These are phyloP conservation scores for Botrytis fragariae DNA, from an alignment of 2,329 filamentous ascomycete genomes.

Conservation along the genomic window DNA sequence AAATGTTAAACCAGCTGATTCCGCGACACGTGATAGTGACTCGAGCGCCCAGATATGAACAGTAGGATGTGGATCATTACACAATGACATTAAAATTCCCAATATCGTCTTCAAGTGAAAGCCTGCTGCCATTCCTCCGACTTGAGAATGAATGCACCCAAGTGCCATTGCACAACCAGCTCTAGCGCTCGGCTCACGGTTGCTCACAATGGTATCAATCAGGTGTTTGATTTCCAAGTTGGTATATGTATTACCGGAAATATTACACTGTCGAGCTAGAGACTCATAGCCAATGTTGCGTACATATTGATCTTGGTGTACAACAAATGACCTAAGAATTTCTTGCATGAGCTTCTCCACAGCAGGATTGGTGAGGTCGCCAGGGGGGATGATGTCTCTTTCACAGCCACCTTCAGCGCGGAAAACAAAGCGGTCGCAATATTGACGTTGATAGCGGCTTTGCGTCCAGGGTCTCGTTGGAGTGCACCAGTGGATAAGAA, in stretches of 20 bases:
- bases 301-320: constrained; percentile 81
- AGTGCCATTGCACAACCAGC: constrained; percentile 93
- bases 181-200: constrained; percentile 87
- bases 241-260: constrained; percentile 82
- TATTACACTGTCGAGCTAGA: constrained; percentile 73
- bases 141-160: constrained; percentile 89
- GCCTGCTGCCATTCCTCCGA: constrained; percentile 95
- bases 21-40: constrained; percentile 79
- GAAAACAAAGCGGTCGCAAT: constrained; percentile 77
- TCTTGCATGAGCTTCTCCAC: constrained; percentile 86
- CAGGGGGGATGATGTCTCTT: constrained; percentile 72
- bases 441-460: constrained; percentile 88
- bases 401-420: constrained; percentile 78
- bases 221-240: constrained; percentile 86
- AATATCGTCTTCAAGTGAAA: constrained; percentile 96
- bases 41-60: constrained; percentile 97
- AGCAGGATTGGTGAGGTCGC: constrained; percentile 69
- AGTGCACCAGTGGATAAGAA: constrained; percentile 79
- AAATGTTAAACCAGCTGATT: constrained; percentile 90
- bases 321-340: constrained; percentile 66
- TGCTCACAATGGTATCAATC: constrained; percentile 89
- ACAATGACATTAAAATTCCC: constrained; percentile 96
- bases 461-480: constrained; percentile 82
- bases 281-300: constrained; percentile 82
- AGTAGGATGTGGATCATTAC: constrained; percentile 89